Evolutionary conservation across 148 eudicot species (phyloP).

Genomic region (Linanthus parryae): DNA sequence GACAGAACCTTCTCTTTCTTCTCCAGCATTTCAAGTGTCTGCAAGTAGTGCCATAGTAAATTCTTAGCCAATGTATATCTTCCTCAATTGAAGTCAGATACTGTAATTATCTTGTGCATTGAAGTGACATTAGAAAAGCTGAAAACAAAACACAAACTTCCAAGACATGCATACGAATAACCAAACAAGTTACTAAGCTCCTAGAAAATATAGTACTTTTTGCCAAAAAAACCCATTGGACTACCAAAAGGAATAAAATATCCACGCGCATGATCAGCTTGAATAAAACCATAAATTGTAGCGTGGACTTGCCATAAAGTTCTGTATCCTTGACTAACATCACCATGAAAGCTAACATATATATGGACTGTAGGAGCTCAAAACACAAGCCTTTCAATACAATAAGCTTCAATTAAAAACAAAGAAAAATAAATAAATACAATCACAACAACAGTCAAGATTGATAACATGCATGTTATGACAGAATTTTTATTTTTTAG

Average conservation of each 20-base stretch:
- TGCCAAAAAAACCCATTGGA: neutral
- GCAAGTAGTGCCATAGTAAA: slow-evolving; percentile 9
- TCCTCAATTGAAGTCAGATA: too few species aligned
- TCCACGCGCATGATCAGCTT: neutral
- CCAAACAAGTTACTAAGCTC: too few species aligned
- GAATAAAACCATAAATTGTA: too few species aligned
- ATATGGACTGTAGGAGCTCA: neutral
- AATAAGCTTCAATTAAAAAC: neutral
- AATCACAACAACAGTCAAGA: too few species aligned
- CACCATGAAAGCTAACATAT: neutral
- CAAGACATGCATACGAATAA: neutral
- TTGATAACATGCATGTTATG: too few species aligned
- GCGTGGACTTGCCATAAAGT: neutral
- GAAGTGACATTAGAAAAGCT: neutral
- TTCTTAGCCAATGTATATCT: neutral
- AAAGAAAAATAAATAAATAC: too few species aligned
- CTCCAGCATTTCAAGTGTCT: slow-evolving; percentile 86
- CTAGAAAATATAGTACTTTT: too few species aligned
- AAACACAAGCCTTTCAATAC: neutral
- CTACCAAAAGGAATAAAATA: neutral
- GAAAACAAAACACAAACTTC: neutral
- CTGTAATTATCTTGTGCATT: too few species aligned
- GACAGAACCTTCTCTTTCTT: slow-evolving; percentile 66
- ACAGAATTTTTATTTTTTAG: too few species aligned
- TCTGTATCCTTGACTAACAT: neutral